phyloP scores from a whole-genome alignment of 2,329 filamentous ascomycete species.

The Gaeumannomyces sp. region DNA sequence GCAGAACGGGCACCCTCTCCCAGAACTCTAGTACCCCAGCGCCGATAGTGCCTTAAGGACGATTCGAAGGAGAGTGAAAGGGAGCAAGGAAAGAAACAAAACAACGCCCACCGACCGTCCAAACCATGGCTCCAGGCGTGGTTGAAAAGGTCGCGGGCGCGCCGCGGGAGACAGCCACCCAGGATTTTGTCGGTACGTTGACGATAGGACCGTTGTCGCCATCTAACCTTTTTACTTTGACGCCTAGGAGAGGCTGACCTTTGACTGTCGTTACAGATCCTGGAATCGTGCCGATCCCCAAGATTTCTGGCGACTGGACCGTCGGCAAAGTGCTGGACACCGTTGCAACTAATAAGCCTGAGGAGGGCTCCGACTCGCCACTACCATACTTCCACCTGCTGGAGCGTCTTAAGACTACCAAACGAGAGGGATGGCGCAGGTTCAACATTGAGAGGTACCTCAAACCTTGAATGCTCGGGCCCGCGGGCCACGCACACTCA shows the following conservation, averaged over 20 bases:
- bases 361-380: constrained; percentile 62
- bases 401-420: constrained; percentile 90
- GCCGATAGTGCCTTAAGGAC: background rate
- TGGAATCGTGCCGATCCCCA: constrained; percentile 28
- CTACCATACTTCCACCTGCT: constrained; percentile 92
- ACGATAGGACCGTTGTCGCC: background rate
- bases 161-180: too few relatives aligned
- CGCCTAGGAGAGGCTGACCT: background rate
- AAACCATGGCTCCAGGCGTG: background rate
- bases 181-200: background rate
- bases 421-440: constrained; percentile 90
- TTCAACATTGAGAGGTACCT: constrained; percentile 64
- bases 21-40: background rate
- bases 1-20: too few relatives aligned
- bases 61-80: background rate
- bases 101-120: too few relatives aligned
- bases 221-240: background rate
- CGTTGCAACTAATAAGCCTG: constrained; percentile 52
- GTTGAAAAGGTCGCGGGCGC: background rate
- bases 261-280: constrained; percentile 25
- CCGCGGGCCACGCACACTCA: too few relatives aligned
- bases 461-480: background rate
- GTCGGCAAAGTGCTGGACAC: constrained; percentile 59
- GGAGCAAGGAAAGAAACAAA: too few relatives aligned
- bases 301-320: constrained; percentile 44